Conservation (phyloP, 805 yeast genomes). For the Suhomyces sp. region DNA sequence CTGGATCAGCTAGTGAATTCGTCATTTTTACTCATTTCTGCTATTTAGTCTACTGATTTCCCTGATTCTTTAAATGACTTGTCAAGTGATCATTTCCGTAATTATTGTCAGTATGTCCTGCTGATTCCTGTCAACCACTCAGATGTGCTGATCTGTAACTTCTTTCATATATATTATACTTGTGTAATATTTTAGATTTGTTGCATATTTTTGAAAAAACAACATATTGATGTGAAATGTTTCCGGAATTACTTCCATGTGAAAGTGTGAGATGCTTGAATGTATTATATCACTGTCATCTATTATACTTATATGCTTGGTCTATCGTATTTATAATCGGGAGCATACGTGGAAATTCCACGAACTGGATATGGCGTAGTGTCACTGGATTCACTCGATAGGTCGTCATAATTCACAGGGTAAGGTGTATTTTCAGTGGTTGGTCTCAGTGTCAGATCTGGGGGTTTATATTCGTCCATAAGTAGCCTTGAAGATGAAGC, state of each 20-base stretch:
- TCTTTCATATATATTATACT: not conserved
- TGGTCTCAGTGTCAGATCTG: not conserved
- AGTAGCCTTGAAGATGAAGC: not conserved
- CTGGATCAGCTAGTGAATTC: not conserved
- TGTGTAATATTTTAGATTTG: not conserved
- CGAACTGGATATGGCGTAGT: constrained; percentile 30
- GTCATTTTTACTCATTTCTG: not conserved
- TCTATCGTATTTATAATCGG: constrained; percentile 2
- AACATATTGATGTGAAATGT: too few species aligned
- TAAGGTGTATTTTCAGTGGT: not conserved
- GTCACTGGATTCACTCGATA: not conserved
- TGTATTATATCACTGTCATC: too few species aligned
- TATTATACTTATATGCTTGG: not conserved
- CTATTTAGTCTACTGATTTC: not conserved
- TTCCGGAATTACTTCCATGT: too few species aligned
- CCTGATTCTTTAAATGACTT: not conserved
- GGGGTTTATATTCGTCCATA: not conserved
- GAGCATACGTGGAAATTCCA: constrained; percentile 25
- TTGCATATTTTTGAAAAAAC: not conserved
- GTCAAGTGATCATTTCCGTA: too few species aligned
- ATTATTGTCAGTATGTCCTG: too few species aligned
- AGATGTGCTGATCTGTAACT: too few species aligned
- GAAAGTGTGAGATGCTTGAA: too few species aligned
- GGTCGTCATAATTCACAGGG: not conserved
- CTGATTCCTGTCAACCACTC: too few species aligned